Percentiles rank a stretch among this genome's conserved stretches.
phyloP scores from a whole-genome alignment of 371 early-diverging fungal species.

The Mortierella sp. region DNA sequence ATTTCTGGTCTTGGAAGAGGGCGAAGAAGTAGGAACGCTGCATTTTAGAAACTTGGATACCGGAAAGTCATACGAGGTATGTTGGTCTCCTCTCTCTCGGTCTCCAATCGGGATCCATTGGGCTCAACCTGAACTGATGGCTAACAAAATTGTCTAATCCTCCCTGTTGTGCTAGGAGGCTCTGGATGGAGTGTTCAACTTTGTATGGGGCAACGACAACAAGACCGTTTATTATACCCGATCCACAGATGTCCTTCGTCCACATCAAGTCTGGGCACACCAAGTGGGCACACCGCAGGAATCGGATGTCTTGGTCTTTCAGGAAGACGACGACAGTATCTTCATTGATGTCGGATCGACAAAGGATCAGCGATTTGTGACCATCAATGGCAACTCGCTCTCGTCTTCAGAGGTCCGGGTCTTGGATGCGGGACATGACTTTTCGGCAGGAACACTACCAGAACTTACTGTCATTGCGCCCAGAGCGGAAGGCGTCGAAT shows the following conservation, averaged over 20 bases:
- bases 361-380: constrained; percentile 80
- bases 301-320: constrained; percentile 72
- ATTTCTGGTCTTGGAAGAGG: constrained; percentile 67
- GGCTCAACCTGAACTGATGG: background rate
- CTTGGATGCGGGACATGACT: constrained; percentile 62
- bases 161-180: constrained; percentile 55
- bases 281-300: constrained; percentile 63
- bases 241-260: constrained; percentile 77
- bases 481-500: constrained; percentile 71
- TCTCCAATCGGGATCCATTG: too few species aligned
- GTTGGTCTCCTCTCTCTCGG: background rate
- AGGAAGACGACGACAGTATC: constrained; percentile 71
- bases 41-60: constrained; percentile 63
- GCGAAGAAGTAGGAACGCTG: constrained; percentile 74
- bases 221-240: constrained; percentile 77
- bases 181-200: constrained; percentile 79
- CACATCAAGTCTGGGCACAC: constrained; percentile 71
- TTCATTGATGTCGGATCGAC: constrained; percentile 86
- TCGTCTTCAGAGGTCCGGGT: constrained; percentile 81
- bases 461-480: constrained; percentile 63
- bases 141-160: background rate
- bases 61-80: constrained; percentile 56
- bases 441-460: constrained; percentile 45
- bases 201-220: constrained; percentile 79
- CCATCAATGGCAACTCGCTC: constrained; percentile 79